Percentiles rank a stretch among this genome's conserved stretches.
These are phyloP conservation scores for Periconia sp. DNA, from an alignment of 2,329 filamentous ascomycete genomes.

Conservation along the genomic window DNA sequence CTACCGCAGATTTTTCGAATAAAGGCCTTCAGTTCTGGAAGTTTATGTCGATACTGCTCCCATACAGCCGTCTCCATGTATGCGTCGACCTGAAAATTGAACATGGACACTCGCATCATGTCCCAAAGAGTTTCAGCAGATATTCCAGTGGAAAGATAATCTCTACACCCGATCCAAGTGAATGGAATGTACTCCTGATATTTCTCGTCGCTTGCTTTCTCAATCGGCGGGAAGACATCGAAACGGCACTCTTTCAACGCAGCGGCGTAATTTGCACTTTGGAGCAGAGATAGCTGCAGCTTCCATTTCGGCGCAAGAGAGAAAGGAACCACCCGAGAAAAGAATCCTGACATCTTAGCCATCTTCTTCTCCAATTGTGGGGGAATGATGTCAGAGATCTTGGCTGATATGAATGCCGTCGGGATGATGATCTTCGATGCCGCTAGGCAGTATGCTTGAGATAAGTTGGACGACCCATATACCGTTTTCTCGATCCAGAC, in stretches of 20 bases:
- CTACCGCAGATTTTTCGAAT: slow-evolving; percentile 7
- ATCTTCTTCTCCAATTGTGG: slow-evolving; percentile 12
- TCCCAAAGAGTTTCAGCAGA: slow-evolving; percentile 19
- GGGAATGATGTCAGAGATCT: slow-evolving; percentile 9
- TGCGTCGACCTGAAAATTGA: slow-evolving; percentile 34
- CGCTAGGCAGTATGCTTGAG: slow-evolving; percentile 35
- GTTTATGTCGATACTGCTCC: slow-evolving; percentile 5
- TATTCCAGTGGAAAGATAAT: slow-evolving; percentile 10
- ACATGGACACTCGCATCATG: slow-evolving; percentile 35
- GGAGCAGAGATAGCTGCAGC: slow-evolving; percentile 14
- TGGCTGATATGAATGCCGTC: slow-evolving; percentile 6
- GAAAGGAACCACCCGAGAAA: slow-evolving; percentile 7
- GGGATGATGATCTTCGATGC: slow-evolving; percentile 24
- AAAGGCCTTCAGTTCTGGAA: slow-evolving; percentile 9
- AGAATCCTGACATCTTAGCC: slow-evolving; percentile 15
- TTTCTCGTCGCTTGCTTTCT: slow-evolving; percentile 23
- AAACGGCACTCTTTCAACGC: slow-evolving; percentile 8
- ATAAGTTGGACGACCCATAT: slow-evolving; percentile 21
- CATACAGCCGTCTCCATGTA: slow-evolving; percentile 29
- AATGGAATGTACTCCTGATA: slow-evolving; percentile 34
- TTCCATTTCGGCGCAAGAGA: slow-evolving; percentile 14
- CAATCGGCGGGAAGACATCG: slow-evolving; percentile 18
- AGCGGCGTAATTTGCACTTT: slow-evolving; percentile 7
- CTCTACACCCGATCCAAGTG: slow-evolving; percentile 26
- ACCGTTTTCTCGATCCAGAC: slow-evolving; percentile 19